phyloP scores from a whole-genome alignment of 2,329 filamentous ascomycete species.

The Monosporascus sp. region DNA sequence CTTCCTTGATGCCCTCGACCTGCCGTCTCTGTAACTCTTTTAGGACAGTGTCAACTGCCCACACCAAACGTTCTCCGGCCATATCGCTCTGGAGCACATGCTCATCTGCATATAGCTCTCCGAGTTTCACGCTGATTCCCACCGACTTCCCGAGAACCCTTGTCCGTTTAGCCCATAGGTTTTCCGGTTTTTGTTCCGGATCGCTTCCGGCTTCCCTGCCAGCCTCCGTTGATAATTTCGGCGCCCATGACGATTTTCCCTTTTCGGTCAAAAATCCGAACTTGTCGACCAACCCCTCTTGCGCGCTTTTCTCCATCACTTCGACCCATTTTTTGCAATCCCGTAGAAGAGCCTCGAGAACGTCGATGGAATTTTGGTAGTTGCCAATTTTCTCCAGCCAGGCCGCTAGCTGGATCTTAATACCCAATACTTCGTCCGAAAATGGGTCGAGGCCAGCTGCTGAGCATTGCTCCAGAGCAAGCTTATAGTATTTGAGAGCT shows the following conservation, averaged over 20 bases:
- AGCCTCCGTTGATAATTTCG: background rate
- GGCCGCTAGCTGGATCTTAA: constrained; percentile 74
- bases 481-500: constrained; percentile 77
- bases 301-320: constrained; percentile 44
- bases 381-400: constrained; percentile 75
- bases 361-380: constrained; percentile 64
- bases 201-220: constrained; percentile 9
- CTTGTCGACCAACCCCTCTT: constrained; percentile 40
- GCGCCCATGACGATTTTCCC: constrained; percentile 2
- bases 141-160: constrained; percentile 69
- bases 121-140: constrained; percentile 75
- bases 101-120: constrained; percentile 72
- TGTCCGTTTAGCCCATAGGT: constrained; percentile 53
- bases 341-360: constrained; percentile 68
- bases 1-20: constrained; percentile 61
- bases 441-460: constrained; percentile 79
- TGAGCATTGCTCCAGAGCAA: constrained; percentile 68
- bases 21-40: constrained; percentile 67
- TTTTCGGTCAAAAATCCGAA: constrained; percentile 28
- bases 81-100: constrained; percentile 68
- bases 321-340: constrained; percentile 63
- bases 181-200: constrained; percentile 32
- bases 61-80: constrained; percentile 70
- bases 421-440: constrained; percentile 83
- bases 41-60: constrained; percentile 75